phyloP scores from a whole-genome alignment of 768 basidiomycete species.

The Cystofilobasidium macerans region DNA sequence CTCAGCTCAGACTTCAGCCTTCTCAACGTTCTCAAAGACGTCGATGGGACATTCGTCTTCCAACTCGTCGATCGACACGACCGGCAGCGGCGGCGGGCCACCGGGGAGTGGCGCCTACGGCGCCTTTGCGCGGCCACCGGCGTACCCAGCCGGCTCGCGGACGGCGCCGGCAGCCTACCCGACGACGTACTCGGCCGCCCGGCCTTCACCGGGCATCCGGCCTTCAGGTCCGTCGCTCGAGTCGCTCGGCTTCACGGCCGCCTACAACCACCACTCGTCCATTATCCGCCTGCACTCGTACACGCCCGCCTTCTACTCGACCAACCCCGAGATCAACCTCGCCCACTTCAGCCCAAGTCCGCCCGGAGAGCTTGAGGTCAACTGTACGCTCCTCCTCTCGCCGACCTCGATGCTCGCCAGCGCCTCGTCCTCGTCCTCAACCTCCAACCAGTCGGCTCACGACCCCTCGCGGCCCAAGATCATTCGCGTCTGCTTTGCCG shows the following conservation, averaged over 20 bases:
- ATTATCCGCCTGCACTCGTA: constrained; percentile 22
- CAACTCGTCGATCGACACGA: constrained; percentile 8
- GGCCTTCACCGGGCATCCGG: neutral
- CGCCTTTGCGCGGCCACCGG: neutral
- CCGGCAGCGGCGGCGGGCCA: neutral
- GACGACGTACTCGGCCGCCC: neutral
- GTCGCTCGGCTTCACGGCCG: constrained; percentile 5
- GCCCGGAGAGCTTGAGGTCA: constrained; percentile 2
- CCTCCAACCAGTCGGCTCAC: neutral
- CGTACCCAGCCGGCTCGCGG: neutral
- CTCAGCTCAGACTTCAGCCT: neutral
- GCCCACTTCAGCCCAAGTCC: neutral
- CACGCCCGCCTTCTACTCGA: neutral
- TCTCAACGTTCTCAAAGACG: neutral
- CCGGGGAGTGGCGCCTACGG: neutral
- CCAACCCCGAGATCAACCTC: neutral
- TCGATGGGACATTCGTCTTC: neutral
- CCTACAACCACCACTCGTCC: constrained; percentile 11
- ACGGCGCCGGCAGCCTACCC: neutral
- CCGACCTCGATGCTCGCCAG: constrained; percentile 1
- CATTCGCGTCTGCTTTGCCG: constrained; percentile 17
- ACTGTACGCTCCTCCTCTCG: constrained; percentile 21
- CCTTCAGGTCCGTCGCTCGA: neutral
- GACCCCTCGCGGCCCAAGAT: constrained; percentile 6
- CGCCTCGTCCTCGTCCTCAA: neutral